Evolutionary conservation across 2,329 filamentous ascomycete species (phyloP), one percentile per base, ranked within the genome.

Genomic region (Zymoseptoria ardabiliae): DNA sequence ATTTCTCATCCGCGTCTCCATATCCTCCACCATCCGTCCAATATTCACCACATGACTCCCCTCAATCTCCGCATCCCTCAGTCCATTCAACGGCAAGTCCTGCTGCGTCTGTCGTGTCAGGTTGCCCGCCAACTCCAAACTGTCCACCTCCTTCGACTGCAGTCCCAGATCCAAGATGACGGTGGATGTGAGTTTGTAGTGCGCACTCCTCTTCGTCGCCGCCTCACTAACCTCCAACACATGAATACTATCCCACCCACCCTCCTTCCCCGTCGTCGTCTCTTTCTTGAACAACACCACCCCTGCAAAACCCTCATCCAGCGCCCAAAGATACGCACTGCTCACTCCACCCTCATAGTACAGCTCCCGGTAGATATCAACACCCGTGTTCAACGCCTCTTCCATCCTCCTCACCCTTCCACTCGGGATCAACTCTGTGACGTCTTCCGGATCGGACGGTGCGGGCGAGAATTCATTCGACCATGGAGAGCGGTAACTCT

Each of bases 1-100:
- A 76, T 99, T 99, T 66, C 94, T 85, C 94, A 99, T 97, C 82
- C 97, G 96, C 74, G 97, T 85, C 79, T 99, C 94, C 94, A 99
- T 97, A 75, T 99, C 94, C 81, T 99, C 94, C 56, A 99, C 92
- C 72, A 99, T 82, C 65, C 87, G 83, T 58, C 94, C 94, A 61
- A 97, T 90, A 76, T 99, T 99, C 69, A 89, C 90, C 69, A 99
- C 94, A 79, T 99, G 94, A 74, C 89, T 91, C 67, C 89, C 88
- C 75, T 97, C 93, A 70, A 87, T 88, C 68, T 96, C 91, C 4
- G 65, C 66, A 51, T 74, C 72, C 53, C 72, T 63, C 21, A 71
- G 60, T 1, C 71, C 71, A 49, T 68, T 65, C 45, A 97, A 90
- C 8, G 90, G 85, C 73, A 96, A 81, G 75, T 97, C 92, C 71